Conservation (phyloP, 2,329 filamentous ascomycete genomes). For the Lasiodiplodia theobromae region DNA sequence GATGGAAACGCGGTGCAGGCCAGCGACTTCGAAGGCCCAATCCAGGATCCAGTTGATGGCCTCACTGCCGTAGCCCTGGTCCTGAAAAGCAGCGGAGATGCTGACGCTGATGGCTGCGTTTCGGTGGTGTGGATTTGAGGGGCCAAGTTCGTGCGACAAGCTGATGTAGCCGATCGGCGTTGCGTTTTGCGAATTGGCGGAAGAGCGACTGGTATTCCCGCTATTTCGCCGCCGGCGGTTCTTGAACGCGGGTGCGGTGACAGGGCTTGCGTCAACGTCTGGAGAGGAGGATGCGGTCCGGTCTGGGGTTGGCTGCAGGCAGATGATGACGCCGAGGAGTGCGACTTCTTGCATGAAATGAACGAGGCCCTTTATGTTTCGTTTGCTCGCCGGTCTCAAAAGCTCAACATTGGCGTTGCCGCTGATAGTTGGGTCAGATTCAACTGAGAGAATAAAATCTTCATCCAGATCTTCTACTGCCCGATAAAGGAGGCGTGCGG, state of each 20-base stretch:
- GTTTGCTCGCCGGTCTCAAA: conserved; percentile 10
- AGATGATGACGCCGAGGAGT: conserved; percentile 19
- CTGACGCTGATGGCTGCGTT: conserved; percentile 51
- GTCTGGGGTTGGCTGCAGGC: neutral
- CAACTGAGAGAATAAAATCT: conserved; percentile 10
- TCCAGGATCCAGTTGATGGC: conserved; percentile 56
- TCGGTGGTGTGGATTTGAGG: conserved; percentile 48
- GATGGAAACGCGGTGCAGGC: conserved; percentile 55
- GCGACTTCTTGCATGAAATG: conserved; percentile 10
- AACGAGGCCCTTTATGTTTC: neutral
- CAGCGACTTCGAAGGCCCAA: conserved; percentile 56
- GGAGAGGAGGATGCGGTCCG: neutral
- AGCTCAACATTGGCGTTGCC: conserved; percentile 12
- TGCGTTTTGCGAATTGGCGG: neutral
- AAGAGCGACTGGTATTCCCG: neutral
- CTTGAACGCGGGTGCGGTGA: neutral
- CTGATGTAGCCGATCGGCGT: conserved; percentile 18
- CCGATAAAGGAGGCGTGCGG: conserved; percentile 15
- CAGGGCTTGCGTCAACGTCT: neutral
- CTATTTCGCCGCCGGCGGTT: no score
- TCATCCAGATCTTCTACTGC: conserved; percentile 8
- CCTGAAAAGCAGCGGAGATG: conserved; percentile 46
- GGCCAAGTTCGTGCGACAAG: conserved; percentile 11
- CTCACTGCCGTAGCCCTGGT: conserved; percentile 56
- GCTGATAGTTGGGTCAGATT: conserved; percentile 7